Evolutionary conservation across 1,284 basidiomycete species (phyloP).

Genomic region (Sporisorium iseilematis-ciliati): DNA sequence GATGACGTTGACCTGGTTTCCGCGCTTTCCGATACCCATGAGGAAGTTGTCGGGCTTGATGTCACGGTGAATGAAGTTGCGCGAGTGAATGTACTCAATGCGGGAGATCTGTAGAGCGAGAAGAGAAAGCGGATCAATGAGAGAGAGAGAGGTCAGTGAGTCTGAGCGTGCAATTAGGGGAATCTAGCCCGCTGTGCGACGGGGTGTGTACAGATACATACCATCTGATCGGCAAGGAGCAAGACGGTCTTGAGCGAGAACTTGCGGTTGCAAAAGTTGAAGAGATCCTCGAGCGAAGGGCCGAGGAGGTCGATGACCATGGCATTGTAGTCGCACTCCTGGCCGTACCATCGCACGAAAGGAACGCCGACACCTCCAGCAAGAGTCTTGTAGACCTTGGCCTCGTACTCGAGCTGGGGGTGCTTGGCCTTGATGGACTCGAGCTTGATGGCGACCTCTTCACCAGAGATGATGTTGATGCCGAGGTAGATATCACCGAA

Average conservation of each 20-base stretch:
- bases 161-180: not conserved
- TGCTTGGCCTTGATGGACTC: constrained; percentile 99
- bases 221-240: constrained; percentile 94
- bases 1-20: constrained; percentile 99
- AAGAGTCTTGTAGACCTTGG: constrained; percentile 78
- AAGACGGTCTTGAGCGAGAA: constrained; percentile 97
- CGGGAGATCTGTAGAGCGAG: constrained; percentile 90
- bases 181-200: not conserved
- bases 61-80: constrained; percentile 99
- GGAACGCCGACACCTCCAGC: constrained; percentile 98
- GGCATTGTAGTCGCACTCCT: constrained; percentile 99
- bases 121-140: not conserved
- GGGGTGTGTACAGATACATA: constrained; percentile 71
- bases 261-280: constrained; percentile 99
- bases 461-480: constrained; percentile 99
- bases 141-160: not conserved
- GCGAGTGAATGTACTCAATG: constrained; percentile 98
- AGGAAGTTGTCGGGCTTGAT: constrained; percentile 99
- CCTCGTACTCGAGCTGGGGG: constrained; percentile 98
- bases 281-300: constrained; percentile 96
- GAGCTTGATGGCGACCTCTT: constrained; percentile 99
- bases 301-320: constrained; percentile 99
- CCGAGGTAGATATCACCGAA: constrained; percentile 99
- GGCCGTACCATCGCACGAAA: constrained; percentile 97
- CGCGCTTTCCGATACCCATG: constrained; percentile 99